These are phyloP conservation scores for Thoreauomyces humboldtii DNA, from an alignment of 192 early-diverging fungal species.

Conservation along the genomic window DNA sequence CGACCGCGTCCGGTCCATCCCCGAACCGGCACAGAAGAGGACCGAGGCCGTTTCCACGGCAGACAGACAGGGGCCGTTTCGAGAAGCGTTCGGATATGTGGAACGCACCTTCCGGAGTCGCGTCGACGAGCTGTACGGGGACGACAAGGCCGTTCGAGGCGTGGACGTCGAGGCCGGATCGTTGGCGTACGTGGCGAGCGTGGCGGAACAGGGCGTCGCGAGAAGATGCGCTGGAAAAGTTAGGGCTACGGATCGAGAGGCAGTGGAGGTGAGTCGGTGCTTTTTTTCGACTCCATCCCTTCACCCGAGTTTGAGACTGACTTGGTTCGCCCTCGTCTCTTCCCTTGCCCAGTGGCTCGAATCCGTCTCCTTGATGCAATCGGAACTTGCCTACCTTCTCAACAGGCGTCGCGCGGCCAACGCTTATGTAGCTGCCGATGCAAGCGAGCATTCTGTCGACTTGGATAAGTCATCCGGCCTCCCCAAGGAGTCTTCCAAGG, in stretches of 20 bases:
- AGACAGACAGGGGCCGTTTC: not conserved
- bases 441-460: not conserved
- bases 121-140: constrained; percentile 4
- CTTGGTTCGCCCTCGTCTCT: not conserved
- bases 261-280: constrained; percentile 6
- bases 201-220: not conserved
- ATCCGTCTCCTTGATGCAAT: constrained; percentile 25
- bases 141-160: not conserved
- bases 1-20: constrained; percentile 19
- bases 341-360: constrained; percentile 29
- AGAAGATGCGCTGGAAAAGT: not conserved
- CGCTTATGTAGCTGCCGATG: not conserved
- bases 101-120: not conserved
- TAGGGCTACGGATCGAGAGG: constrained; percentile 8
- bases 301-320: not conserved
- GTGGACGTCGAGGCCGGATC: not conserved
- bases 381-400: constrained; percentile 23
- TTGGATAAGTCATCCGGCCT: too few species aligned
- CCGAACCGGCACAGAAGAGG: too few species aligned
- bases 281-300: too few species aligned
- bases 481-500: not conserved
- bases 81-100: constrained; percentile 1
- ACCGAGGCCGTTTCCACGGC: too few species aligned
- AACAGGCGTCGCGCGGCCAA: constrained; percentile 4
- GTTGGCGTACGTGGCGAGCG: not conserved